Evolutionary conservation across 768 basidiomycete genomes (phyloP).

Genomic region (Rhodosporidiobolus sp.): DNA sequence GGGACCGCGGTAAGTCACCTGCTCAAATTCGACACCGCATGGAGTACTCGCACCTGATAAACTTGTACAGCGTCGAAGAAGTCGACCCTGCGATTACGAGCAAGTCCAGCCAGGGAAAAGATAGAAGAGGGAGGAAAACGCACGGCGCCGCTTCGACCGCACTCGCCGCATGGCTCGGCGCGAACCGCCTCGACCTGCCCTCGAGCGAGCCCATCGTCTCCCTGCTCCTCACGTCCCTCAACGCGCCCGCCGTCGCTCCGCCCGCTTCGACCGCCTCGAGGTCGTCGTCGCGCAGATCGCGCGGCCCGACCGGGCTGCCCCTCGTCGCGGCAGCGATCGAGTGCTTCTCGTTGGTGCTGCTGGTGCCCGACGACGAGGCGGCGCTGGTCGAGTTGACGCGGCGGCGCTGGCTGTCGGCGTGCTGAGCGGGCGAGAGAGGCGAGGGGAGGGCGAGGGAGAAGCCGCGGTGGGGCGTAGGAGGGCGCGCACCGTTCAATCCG

Average conservation of each 20-base stretch:
- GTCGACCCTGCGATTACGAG: not conserved
- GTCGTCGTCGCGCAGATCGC: not conserved
- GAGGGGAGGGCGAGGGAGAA: too few relatives aligned
- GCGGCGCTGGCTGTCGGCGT: too few relatives aligned
- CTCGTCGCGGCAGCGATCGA: not conserved
- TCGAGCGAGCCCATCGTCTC: not conserved
- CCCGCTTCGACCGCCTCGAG: not conserved
- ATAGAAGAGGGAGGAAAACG: not conserved
- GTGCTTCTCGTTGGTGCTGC: not conserved
- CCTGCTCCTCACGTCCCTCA: not conserved
- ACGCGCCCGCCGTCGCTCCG: not conserved
- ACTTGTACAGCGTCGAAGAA: not conserved
- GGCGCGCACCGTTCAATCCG: too few relatives aligned
- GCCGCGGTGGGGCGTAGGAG: too few relatives aligned
- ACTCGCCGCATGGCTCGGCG: not conserved
- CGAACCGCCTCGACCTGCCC: not conserved
- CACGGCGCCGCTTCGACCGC: not conserved
- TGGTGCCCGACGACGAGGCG: too few relatives aligned
- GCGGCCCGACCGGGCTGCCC: not conserved
- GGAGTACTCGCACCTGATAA: too few relatives aligned
- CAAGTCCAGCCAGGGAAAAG: too few relatives aligned
- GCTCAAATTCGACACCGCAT: too few relatives aligned
- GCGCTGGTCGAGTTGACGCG: too few relatives aligned
- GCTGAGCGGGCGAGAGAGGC: too few relatives aligned
- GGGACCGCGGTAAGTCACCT: too few relatives aligned